Evolutionary conservation across 805 yeast species (phyloP).

Genomic region (Lipomyces oligophaga): DNA sequence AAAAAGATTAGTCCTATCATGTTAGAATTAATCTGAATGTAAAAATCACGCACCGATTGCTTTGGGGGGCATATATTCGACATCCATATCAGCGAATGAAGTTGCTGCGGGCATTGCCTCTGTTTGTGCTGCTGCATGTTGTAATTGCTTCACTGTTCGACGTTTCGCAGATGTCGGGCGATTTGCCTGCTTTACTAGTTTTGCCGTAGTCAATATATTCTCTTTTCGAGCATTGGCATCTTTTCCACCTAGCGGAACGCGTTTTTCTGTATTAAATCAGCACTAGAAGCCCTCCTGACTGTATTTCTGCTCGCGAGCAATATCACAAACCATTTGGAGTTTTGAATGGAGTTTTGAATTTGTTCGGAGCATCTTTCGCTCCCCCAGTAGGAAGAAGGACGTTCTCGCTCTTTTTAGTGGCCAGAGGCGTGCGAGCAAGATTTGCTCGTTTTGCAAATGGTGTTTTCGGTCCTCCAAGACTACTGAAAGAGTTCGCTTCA

Average conservation of each 20-base stretch:
- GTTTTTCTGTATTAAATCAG: slow-evolving; percentile 13
- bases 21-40: background rate
- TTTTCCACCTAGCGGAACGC: slow-evolving; percentile 30
- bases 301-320: too few species aligned
- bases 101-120: background rate
- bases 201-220: background rate
- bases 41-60: slow-evolving; percentile 6
- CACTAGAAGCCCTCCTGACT: too few species aligned
- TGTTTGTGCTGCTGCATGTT: too few species aligned
- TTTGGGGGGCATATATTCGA: slow-evolving; percentile 28
- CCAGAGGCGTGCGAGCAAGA: slow-evolving; percentile 16
- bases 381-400: background rate
- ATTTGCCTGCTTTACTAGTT: background rate
- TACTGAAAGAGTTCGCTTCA: too few species aligned
- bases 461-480: slow-evolving; percentile 19
- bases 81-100: too few species aligned
- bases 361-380: background rate
- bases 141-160: background rate
- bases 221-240: slow-evolving; percentile 26
- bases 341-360: slow-evolving; percentile 12
- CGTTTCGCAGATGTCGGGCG: slow-evolving; percentile 2
- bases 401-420: slow-evolving; percentile 18
- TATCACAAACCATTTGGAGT: slow-evolving; percentile 21
- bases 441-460: slow-evolving; percentile 15
- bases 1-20: background rate